Conservation (phyloP, 441 rosid species). For the Adansonia gregorii region DNA sequence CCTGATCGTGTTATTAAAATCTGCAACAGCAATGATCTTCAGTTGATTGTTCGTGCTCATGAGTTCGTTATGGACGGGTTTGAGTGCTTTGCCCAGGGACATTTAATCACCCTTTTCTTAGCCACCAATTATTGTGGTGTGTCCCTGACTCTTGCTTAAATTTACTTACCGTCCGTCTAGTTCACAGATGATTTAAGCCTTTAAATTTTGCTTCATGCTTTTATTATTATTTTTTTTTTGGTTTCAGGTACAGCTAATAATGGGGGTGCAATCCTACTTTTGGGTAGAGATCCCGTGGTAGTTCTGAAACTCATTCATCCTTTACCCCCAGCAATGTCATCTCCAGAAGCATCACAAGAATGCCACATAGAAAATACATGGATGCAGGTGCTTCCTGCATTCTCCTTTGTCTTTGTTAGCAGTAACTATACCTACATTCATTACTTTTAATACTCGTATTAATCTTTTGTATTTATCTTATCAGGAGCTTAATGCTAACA, state of each 20-base stretch:
- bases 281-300: conserved; percentile 98
- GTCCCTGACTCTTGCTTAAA: conserved; percentile 25
- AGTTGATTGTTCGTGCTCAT: conserved; percentile 93
- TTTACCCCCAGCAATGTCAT: conserved; percentile 82
- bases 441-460: not conserved
- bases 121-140: conserved; percentile 97
- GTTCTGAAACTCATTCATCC: conserved; percentile 98
- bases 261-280: conserved; percentile 94
- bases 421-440: not conserved
- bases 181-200: not conserved
- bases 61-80: conserved; percentile 99
- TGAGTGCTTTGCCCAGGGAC: conserved; percentile 97
- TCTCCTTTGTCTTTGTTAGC: not conserved
- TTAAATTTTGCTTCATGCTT: conserved; percentile 16
- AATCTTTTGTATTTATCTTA: conserved; percentile 25
- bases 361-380: conserved; percentile 90
- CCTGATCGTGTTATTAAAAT: conserved; percentile 99
- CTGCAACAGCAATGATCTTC: conserved; percentile 95
- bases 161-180: not conserved
- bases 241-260: conserved; percentile 90
- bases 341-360: conserved; percentile 83
- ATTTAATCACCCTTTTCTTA: conserved; percentile 93
- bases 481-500: conserved; percentile 93
- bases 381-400: conserved; percentile 76
- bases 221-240: not conserved